Conservation (phyloP, 1,284 basidiomycete species). For the Meira miltonrushii region DNA sequence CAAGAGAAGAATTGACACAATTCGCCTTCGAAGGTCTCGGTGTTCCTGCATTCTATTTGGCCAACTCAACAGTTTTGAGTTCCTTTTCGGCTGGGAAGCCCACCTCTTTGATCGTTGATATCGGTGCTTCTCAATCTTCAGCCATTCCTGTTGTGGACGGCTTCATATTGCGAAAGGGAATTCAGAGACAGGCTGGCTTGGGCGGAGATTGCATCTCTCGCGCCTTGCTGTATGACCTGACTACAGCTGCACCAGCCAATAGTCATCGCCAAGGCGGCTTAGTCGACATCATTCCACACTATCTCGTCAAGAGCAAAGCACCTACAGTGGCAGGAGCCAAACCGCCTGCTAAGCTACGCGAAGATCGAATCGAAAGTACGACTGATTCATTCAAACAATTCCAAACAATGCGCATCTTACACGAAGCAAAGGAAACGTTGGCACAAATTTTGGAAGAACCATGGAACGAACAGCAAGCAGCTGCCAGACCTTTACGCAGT, state of each 20-base stretch:
- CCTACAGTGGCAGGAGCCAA: constrained; percentile 63
- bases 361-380: constrained; percentile 51
- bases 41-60: constrained; percentile 92
- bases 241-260: constrained; percentile 19
- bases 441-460: constrained; percentile 76
- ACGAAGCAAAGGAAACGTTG: constrained; percentile 87
- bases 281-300: constrained; percentile 65
- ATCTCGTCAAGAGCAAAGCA: constrained; percentile 75
- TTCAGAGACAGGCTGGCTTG: constrained; percentile 42
- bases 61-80: constrained; percentile 90
- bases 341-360: constrained; percentile 56
- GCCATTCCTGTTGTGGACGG: constrained; percentile 95
- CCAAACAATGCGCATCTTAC: constrained; percentile 78
- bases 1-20: constrained; percentile 87
- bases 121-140: constrained; percentile 80
- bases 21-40: constrained; percentile 95
- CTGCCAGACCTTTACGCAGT: constrained; percentile 56
- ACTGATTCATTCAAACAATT: constrained; percentile 74
- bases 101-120: constrained; percentile 87
- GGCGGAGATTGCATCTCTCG: constrained; percentile 32
- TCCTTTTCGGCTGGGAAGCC: constrained; percentile 97
- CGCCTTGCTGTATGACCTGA: constrained; percentile 34
- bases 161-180: constrained; percentile 92
- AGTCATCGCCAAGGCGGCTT: constrained; percentile 21
- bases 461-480: constrained; percentile 71